Conservation (phyloP, 495 filamentous ascomycete genomes). For the Saxophila tyrrhenica region DNA sequence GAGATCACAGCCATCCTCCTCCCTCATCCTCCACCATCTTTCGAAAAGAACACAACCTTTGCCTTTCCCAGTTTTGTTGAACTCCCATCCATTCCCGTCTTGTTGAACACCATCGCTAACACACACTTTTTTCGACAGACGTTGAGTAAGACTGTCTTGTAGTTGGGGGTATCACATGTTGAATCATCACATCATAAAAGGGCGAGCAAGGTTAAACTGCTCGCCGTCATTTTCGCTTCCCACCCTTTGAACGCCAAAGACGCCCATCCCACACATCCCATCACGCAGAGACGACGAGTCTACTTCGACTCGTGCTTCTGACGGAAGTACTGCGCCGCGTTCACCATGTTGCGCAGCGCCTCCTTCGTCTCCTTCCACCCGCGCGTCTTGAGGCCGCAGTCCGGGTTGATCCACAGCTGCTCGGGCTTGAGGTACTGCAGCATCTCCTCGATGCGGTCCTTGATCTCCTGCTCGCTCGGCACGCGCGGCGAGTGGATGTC, state of each 20-base stretch:
- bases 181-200: neutral
- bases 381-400: slow-evolving; percentile 97
- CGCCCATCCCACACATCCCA: no score
- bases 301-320: slow-evolving; percentile 53
- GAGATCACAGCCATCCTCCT: slow-evolving; percentile 10
- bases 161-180: neutral
- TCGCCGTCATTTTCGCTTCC: neutral
- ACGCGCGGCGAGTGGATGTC: slow-evolving; percentile 99
- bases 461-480: slow-evolving; percentile 90
- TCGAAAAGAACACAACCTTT: neutral
- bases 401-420: slow-evolving; percentile 97
- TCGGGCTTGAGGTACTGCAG: slow-evolving; percentile 79
- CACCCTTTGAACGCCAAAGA: no score
- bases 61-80: neutral
- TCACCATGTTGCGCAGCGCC: slow-evolving; percentile 83
- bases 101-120: neutral
- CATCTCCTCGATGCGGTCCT: slow-evolving; percentile 94
- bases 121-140: neutral
- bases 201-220: neutral
- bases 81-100: slow-evolving; percentile 4
- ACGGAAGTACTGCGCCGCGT: slow-evolving; percentile 93
- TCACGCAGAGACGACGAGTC: neutral
- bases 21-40: no score
- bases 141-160: neutral
- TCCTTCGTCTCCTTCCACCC: slow-evolving; percentile 94